phyloP scores from a whole-genome alignment of 495 filamentous ascomycete genomes.

The Neurospora tetrasperma region DNA sequence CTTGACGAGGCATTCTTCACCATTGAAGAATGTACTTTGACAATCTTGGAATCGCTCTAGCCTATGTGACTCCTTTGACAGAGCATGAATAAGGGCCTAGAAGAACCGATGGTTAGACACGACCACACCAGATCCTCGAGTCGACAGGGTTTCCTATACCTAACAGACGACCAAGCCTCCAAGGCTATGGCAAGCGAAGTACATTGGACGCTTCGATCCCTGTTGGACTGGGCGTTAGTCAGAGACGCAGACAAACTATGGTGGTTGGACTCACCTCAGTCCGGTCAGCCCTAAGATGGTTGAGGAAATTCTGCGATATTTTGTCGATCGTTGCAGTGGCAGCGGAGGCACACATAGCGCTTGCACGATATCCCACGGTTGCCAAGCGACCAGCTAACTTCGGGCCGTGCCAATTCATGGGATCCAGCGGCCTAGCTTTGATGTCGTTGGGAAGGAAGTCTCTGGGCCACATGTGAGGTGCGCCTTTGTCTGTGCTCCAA shows the following conservation, averaged over 20 bases:
- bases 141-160: not conserved
- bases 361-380: constrained; percentile 8
- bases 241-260: not conserved
- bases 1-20: constrained; percentile 8
- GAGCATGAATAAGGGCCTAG: constrained; percentile 7
- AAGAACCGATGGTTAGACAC: not conserved
- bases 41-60: not conserved
- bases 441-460: constrained; percentile 8
- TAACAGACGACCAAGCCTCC: constrained; percentile 10
- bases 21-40: constrained; percentile 4
- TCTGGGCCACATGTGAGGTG: constrained; percentile 9
- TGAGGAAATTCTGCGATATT: constrained; percentile 7
- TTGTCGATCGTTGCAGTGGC: constrained; percentile 10
- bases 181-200: constrained; percentile 13
- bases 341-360: not conserved
- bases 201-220: constrained; percentile 9
- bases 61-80: not conserved
- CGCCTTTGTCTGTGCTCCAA: constrained; percentile 8
- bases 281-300: constrained; percentile 1
- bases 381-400: constrained; percentile 6
- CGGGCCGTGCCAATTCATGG: not conserved
- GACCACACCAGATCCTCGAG: not conserved
- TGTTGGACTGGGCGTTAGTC: not conserved
- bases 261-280: constrained; percentile 2
- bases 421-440: constrained; percentile 1